Evolutionary conservation across 2,329 filamentous ascomycete species (phyloP).

Genomic region (Diaporthe longicolla): DNA sequence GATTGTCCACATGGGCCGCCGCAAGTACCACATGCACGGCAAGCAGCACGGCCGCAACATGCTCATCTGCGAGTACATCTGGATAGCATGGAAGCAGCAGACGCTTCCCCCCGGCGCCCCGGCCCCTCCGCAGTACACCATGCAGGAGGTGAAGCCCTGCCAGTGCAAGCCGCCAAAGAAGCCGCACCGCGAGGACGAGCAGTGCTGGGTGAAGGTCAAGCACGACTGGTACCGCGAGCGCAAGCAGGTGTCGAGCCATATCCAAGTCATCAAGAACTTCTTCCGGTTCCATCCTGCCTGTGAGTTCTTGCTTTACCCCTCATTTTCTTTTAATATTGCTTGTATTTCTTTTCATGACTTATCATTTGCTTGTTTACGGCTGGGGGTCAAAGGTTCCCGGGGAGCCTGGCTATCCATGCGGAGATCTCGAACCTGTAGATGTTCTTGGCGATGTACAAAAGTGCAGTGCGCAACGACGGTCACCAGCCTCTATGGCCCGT

Average conservation of each 20-base stretch:
- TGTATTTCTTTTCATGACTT: neutral
- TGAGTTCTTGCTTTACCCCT: constrained; percentile 58
- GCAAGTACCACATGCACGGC: constrained; percentile 75
- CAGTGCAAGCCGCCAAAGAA: constrained; percentile 48
- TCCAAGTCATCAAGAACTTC: constrained; percentile 79
- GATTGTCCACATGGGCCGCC: constrained; percentile 76
- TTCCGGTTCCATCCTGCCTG: constrained; percentile 74
- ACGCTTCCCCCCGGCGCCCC: constrained; percentile 60
- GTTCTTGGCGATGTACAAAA: constrained; percentile 6
- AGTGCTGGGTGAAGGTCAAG: constrained; percentile 48
- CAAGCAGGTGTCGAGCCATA: constrained; percentile 79
- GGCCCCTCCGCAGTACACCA: constrained; percentile 57
- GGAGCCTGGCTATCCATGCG: no score
- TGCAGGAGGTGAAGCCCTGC: constrained; percentile 51
- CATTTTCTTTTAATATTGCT: neutral
- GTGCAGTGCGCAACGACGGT: neutral
- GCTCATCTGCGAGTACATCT: constrained; percentile 78
- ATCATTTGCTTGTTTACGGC: neutral
- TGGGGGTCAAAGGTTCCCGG: neutral
- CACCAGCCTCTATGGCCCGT: neutral
- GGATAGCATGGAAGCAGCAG: constrained; percentile 62
- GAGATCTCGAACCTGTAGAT: neutral
- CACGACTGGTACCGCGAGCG: constrained; percentile 53
- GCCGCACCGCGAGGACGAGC: constrained; percentile 50
- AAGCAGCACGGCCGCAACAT: constrained; percentile 78